A percentile compares a stretch with the other conserved stretches of the same genome.
These are phyloP conservation scores for Oryza glumipatula DNA, from an alignment of 176 grass and related monocot species.

Conservation along the genomic window DNA sequence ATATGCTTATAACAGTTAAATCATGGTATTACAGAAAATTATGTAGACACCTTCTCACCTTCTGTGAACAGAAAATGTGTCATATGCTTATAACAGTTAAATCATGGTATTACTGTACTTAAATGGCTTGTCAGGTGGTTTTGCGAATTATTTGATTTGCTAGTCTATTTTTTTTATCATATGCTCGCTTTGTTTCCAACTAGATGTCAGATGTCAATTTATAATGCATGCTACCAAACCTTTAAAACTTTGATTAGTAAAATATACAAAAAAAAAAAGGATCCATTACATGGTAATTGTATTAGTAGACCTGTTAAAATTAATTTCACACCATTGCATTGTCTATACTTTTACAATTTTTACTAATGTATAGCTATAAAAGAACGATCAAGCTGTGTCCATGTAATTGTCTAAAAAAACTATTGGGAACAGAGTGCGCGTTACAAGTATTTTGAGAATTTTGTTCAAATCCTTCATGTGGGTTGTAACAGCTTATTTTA, in stretches of 20 bases:
- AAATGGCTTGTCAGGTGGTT: slow-evolving; percentile 16
- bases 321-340: neutral
- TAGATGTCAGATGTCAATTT: neutral
- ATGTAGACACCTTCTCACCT: neutral
- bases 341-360: neutral
- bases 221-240: neutral
- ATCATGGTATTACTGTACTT: slow-evolving; percentile 1
- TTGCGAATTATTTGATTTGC: neutral
- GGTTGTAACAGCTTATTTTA: neutral
- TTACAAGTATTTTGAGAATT: slow-evolving; percentile 15
- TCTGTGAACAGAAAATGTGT: neutral
- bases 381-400: neutral
- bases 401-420: neutral
- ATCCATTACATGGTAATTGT: slow-evolving; percentile 6
- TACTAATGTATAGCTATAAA: neutral
- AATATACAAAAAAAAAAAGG: no score
- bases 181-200: neutral
- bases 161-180: slow-evolving; percentile 28
- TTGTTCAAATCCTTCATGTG: slow-evolving; percentile 1
- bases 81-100: neutral
- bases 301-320: slow-evolving; percentile 5
- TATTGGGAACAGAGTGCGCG: neutral
- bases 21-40: no score
- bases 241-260: slow-evolving; percentile 8
- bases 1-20: neutral